These are phyloP conservation scores for Phytophthora aleatoria DNA, from an alignment of 352 stramenopile species.

Conservation along the genomic window DNA sequence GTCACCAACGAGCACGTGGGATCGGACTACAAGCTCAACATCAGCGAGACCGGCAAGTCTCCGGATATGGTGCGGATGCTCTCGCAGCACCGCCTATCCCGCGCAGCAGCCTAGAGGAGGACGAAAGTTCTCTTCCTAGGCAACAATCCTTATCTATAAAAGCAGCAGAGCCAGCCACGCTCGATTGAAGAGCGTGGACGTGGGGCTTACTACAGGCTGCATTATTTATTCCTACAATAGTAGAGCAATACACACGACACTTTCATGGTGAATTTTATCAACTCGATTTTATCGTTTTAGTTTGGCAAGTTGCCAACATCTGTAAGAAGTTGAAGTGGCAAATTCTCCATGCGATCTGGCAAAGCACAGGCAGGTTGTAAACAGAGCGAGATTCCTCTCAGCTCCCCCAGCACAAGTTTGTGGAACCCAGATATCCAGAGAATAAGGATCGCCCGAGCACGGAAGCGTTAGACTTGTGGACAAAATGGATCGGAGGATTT, in stretches of 20 bases:
- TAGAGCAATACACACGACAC: slow-evolving; percentile 15
- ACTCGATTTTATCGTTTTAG: neutral
- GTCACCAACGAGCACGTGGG: slow-evolving; percentile 25
- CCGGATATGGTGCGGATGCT: slow-evolving; percentile 46
- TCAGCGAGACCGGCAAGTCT: slow-evolving; percentile 41
- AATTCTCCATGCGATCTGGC: neutral
- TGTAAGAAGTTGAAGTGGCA: slow-evolving; percentile 7
- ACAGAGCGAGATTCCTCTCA: neutral
- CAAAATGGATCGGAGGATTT: slow-evolving; percentile 2
- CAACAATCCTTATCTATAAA: slow-evolving; percentile 25
- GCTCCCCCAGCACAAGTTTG: neutral
- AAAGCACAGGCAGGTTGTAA: no score
- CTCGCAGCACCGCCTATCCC: slow-evolving; percentile 39
- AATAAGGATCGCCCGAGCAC: slow-evolving; percentile 9
- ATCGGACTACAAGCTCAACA: slow-evolving; percentile 38
- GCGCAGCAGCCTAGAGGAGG: slow-evolving; percentile 14
- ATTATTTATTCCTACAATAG: slow-evolving; percentile 36
- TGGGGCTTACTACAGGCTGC: neutral
- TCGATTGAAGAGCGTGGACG: slow-evolving; percentile 31
- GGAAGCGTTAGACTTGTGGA: slow-evolving; percentile 4
- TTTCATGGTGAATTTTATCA: neutral
- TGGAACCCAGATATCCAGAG: neutral
- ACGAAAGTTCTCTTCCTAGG: slow-evolving; percentile 2
- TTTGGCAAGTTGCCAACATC: neutral
- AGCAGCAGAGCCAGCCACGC: slow-evolving; percentile 12